These are phyloP conservation scores for Larix sibirica DNA, from an alignment of 83 land plant genomes.

Conservation along the genomic window DNA sequence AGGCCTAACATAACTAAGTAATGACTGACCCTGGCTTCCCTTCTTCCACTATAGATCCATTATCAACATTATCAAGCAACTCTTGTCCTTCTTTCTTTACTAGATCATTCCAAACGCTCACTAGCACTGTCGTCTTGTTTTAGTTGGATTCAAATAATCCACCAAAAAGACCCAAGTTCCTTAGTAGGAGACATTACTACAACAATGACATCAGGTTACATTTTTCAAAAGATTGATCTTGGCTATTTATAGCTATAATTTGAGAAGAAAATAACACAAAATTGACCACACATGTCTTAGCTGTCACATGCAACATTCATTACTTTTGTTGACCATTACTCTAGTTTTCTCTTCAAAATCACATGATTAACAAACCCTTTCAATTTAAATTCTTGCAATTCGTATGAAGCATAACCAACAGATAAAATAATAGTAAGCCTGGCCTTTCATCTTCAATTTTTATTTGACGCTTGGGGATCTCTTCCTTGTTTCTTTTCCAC, in stretches of 20 bases:
- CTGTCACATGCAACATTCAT: no score
- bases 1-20: constrained; percentile 59
- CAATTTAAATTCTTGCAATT: background rate
- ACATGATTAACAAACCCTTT: background rate
- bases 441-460: constrained; percentile 90
- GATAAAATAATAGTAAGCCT: background rate
- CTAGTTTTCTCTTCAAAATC: no score
- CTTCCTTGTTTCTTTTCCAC: constrained; percentile 85
- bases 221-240: no score
- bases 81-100: constrained; percentile 79
- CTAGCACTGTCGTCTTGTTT: constrained; percentile 82
- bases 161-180: background rate
- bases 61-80: constrained; percentile 67
- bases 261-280: no score
- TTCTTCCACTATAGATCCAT: constrained; percentile 69
- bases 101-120: constrained; percentile 88
- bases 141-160: background rate
- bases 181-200: no score
- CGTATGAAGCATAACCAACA: background rate
- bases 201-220: no score
- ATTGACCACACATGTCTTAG: no score
- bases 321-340: no score
- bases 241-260: no score
- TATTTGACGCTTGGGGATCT: constrained; percentile 90
- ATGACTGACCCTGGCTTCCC: constrained; percentile 77